These are phyloP conservation scores for Diaporthe nobilis DNA, from an alignment of 2,329 filamentous ascomycete genomes.

Conservation along the genomic window DNA sequence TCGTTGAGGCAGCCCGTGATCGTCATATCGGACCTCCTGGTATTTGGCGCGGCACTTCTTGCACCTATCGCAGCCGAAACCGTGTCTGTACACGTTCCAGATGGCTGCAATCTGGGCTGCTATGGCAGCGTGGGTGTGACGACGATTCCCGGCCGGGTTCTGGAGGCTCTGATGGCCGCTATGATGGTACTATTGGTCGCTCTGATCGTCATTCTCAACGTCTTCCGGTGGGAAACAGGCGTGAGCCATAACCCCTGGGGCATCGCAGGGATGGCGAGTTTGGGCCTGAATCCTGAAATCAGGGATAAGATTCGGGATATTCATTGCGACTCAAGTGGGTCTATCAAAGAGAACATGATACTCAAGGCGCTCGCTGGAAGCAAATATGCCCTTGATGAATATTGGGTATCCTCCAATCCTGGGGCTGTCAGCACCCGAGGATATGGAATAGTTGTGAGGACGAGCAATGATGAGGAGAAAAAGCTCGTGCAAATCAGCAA, in stretches of 20 bases:
- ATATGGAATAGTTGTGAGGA: constrained; percentile 30
- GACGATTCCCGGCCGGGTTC: constrained; percentile 5
- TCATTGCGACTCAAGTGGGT: not conserved
- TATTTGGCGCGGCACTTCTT: constrained; percentile 33
- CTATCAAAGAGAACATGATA: not conserved
- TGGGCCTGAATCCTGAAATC: constrained; percentile 46
- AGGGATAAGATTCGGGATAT: constrained; percentile 10
- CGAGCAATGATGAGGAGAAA: not conserved
- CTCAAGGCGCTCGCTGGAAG: not conserved
- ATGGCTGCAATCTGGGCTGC: constrained; percentile 9
- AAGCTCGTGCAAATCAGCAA: not conserved
- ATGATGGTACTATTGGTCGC: constrained; percentile 47
- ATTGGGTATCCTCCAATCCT: not conserved
- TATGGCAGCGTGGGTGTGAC: constrained; percentile 29
- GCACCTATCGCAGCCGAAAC: constrained; percentile 36
- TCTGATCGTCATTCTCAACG: constrained; percentile 45
- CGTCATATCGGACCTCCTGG: constrained; percentile 36
- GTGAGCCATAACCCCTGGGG: constrained; percentile 54
- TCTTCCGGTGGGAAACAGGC: constrained; percentile 50
- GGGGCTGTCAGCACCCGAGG: not conserved
- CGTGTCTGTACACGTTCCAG: constrained; percentile 15
- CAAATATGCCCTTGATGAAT: constrained; percentile 16
- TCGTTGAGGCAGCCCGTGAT: constrained; percentile 26
- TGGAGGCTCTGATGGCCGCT: constrained; percentile 47
- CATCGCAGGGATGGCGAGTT: constrained; percentile 50